These are phyloP conservation scores for Amoeboaphelidium occidentale DNA, from an alignment of 371 early-diverging fungal genomes.

Conservation along the genomic window DNA sequence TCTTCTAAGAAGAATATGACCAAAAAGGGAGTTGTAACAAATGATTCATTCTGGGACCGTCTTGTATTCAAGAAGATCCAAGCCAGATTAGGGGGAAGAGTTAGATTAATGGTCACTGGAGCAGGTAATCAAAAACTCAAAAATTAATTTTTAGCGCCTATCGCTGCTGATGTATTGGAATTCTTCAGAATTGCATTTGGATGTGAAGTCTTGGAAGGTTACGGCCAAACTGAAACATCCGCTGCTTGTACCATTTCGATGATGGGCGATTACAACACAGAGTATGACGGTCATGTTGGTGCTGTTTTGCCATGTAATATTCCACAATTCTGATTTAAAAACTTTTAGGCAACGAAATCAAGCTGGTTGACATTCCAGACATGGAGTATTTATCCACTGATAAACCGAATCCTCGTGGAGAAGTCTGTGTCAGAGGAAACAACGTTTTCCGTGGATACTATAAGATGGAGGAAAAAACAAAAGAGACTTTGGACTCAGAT, in stretches of 20 bases:
- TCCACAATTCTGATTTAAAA: too few relatives aligned
- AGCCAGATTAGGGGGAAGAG: constrained; percentile 72
- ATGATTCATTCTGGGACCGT: constrained; percentile 29
- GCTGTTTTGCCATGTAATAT: neutral
- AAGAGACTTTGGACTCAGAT: constrained; percentile 7
- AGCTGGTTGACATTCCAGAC: constrained; percentile 11
- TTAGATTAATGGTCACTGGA: constrained; percentile 68
- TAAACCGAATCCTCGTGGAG: constrained; percentile 9
- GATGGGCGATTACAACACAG: constrained; percentile 2
- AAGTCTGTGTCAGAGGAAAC: constrained; percentile 16
- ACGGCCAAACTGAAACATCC: constrained; percentile 48
- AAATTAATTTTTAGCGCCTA: too few relatives aligned
- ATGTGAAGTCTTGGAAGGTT: constrained; percentile 14
- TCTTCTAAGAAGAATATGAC: constrained; percentile 7
- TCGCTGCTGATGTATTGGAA: constrained; percentile 52
- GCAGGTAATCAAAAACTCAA: too few relatives aligned
- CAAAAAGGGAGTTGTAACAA: neutral
- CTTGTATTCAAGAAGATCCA: constrained; percentile 72
- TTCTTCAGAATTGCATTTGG: constrained; percentile 29
- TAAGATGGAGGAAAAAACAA: constrained; percentile 10
- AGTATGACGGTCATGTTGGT: neutral
- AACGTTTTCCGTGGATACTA: constrained; percentile 9
- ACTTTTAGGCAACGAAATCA: constrained; percentile 9
- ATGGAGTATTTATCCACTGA: constrained; percentile 5
- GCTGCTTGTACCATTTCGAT: constrained; percentile 29